Conservation (phyloP, 768 basidiomycete species). For the Phanerochaete sordida region DNA sequence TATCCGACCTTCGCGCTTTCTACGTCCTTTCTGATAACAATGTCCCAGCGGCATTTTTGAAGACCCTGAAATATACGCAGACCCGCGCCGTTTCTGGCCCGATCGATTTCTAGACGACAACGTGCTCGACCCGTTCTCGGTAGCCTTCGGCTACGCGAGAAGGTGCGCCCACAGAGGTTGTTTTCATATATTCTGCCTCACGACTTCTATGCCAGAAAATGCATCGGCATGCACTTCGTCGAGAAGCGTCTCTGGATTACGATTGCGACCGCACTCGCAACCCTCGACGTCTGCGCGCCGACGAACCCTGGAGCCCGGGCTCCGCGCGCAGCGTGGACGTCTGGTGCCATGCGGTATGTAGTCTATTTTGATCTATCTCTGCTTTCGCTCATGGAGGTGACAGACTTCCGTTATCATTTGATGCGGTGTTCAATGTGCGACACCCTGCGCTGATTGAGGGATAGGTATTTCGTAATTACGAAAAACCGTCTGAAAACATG, state of each 20-base stretch:
- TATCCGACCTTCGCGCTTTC: no score
- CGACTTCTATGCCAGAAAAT: neutral
- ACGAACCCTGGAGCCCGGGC: neutral
- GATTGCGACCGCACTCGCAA: neutral
- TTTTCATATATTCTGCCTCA: no score
- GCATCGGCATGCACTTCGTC: neutral
- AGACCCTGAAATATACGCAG: slow-evolving; percentile 12
- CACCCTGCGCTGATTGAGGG: no score
- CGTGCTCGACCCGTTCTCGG: neutral
- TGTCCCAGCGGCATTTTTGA: slow-evolving; percentile 24
- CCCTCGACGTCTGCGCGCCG: neutral
- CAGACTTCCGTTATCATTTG: neutral
- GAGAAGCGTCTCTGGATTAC: neutral
- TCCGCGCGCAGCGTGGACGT: neutral
- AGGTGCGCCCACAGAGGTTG: neutral
- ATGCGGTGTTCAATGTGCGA: neutral
- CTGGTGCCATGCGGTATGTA: neutral
- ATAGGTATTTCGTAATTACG: no score
- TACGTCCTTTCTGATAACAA: no score
- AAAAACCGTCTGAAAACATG: no score
- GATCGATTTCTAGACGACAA: slow-evolving; percentile 11
- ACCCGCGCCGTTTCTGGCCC: slow-evolving; percentile 16
- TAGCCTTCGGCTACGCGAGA: neutral
- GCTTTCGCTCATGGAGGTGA: no score
- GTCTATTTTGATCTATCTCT: no score